phyloP scores from a whole-genome alignment of 106 monocot species.

The Dioscorea alata region DNA sequence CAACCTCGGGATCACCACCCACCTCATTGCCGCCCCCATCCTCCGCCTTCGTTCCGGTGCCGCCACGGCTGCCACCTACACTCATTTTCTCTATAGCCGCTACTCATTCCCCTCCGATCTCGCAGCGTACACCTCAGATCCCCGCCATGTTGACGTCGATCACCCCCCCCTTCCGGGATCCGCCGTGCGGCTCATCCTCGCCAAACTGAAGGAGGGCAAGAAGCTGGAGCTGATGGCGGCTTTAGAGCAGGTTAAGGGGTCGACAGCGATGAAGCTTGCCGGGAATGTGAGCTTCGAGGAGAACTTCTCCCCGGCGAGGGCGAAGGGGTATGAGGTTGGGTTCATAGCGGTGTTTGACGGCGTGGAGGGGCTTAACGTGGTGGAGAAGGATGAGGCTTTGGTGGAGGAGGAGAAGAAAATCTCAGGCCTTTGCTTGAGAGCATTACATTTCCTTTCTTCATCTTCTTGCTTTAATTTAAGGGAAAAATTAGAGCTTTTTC shows the following conservation, averaged over 20 bases:
- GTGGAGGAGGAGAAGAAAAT: constrained; percentile 61
- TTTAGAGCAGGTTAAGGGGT: too few relatives aligned
- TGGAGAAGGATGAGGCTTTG: constrained; percentile 22
- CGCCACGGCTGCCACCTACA: constrained; percentile 38
- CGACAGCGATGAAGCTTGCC: too few relatives aligned
- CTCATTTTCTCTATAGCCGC: constrained; percentile 81
- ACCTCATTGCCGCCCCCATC: constrained; percentile 63
- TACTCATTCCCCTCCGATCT: constrained; percentile 67
- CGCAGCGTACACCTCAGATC: constrained; percentile 58
- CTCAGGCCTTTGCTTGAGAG: constrained; percentile 58
- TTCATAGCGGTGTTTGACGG: too few relatives aligned
- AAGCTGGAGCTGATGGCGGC: too few relatives aligned
- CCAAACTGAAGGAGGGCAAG: constrained; percentile 45
- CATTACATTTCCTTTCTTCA: constrained; percentile 4
- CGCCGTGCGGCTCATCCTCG: constrained; percentile 55
- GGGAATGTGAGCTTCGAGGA: too few relatives aligned
- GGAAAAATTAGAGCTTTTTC: too few relatives aligned
- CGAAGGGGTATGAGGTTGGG: too few relatives aligned
- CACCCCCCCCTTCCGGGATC: constrained; percentile 16
- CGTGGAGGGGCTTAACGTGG: constrained; percentile 40
- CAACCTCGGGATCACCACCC: constrained; percentile 47
- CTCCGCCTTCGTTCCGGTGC: constrained; percentile 63
- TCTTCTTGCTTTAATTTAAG: background rate
- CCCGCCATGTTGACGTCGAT: constrained; percentile 41
- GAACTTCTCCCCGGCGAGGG: too few relatives aligned